Evolutionary conservation across 169 alveolate species (phyloP).

Genomic region (Plasmodium malariae): DNA sequence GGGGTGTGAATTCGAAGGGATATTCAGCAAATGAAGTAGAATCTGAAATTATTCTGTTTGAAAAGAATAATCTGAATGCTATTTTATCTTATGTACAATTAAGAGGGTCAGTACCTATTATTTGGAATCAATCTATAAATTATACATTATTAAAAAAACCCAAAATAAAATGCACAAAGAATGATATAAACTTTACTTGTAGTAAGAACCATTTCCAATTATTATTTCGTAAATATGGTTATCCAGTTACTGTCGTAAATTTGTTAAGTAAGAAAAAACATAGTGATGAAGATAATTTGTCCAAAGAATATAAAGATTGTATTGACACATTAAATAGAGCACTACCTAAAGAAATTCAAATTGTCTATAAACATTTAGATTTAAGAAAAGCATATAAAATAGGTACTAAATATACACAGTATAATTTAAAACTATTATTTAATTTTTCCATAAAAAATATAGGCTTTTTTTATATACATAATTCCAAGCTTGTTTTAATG

Average conservation of each 20-base stretch:
- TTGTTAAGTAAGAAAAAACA: constrained; percentile 79
- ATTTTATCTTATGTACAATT: constrained; percentile 92
- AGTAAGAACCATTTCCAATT: constrained; percentile 68
- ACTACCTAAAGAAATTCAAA: constrained; percentile 71
- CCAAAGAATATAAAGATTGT: constrained; percentile 59
- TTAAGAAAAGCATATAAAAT: constrained; percentile 76
- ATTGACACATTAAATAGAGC: constrained; percentile 73
- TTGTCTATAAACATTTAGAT: constrained; percentile 76
- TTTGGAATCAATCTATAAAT: constrained; percentile 91
- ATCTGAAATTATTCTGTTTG: constrained; percentile 94
- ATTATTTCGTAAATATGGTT: constrained; percentile 77
- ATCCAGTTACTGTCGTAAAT: constrained; percentile 79
- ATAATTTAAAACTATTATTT: constrained; percentile 76
- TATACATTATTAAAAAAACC: constrained; percentile 81
- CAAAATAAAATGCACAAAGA: constrained; percentile 82
- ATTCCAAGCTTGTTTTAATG: constrained; percentile 11
- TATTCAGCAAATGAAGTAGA: constrained; percentile 95
- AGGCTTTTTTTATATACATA: constrained; percentile 57
- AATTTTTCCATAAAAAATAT: constrained; percentile 27
- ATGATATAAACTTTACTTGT: constrained; percentile 88
- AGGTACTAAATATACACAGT: constrained; percentile 57
- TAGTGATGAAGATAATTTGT: constrained; percentile 79
- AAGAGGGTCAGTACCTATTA: constrained; percentile 97
- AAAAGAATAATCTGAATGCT: constrained; percentile 79
- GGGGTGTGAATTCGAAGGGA: constrained; percentile 94